Conservation (phyloP, 208 protist genomes). For the Trypanosoma melophagium region DNA sequence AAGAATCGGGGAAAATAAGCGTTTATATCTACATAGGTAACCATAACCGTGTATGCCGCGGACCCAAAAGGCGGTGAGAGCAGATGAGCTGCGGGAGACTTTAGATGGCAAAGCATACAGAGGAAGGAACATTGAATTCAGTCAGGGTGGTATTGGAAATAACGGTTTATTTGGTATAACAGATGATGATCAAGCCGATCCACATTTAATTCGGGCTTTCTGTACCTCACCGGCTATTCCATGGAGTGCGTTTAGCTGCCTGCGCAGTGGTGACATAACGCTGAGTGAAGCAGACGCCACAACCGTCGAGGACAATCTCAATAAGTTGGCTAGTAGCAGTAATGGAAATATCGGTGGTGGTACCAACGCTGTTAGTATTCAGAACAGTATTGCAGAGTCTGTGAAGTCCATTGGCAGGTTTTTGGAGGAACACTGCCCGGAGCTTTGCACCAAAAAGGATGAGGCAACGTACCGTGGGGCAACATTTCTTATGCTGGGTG, state of each 20-base stretch:
- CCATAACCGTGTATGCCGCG: constrained; percentile 7
- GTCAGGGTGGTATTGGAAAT: constrained; percentile 5
- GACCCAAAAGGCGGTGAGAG: neutral
- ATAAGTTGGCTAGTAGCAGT: constrained; percentile 42
- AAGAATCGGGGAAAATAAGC: no score
- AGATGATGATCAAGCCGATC: constrained; percentile 40
- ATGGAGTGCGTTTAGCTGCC: constrained; percentile 68
- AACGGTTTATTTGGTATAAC: constrained; percentile 19
- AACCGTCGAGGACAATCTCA: constrained; percentile 65
- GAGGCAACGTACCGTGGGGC: constrained; percentile 52
- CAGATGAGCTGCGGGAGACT: constrained; percentile 14
- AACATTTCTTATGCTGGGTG: constrained; percentile 77
- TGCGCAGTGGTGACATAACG: constrained; percentile 57
- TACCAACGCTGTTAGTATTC: constrained; percentile 15
- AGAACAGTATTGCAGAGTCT: constrained; percentile 55
- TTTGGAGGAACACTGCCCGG: constrained; percentile 68
- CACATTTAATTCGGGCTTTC: constrained; percentile 63
- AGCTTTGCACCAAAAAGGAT: constrained; percentile 38
- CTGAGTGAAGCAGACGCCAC: constrained; percentile 55
- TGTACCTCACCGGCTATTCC: constrained; percentile 75
- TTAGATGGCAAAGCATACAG: constrained; percentile 22
- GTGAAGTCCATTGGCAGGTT: constrained; percentile 77
- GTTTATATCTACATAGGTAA: no score
- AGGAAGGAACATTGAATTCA: constrained; percentile 25
- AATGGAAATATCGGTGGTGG: constrained; percentile 11